Evolutionary conservation across 306 rosid genomes (phyloP).

Genomic region (Rosa rugosa): DNA sequence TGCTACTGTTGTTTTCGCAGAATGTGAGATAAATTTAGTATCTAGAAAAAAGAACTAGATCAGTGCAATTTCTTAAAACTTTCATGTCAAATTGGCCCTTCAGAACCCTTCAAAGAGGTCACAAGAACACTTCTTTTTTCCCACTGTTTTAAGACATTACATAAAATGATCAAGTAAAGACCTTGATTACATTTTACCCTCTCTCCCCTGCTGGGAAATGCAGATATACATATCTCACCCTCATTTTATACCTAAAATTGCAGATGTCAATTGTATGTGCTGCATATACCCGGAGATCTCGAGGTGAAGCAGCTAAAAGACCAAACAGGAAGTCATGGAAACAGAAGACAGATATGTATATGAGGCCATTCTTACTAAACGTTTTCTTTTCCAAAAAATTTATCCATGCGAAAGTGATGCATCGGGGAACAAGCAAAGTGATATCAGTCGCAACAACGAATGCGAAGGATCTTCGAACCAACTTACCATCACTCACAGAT

Average conservation of each 20-base stretch:
- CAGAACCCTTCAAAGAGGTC: neutral
- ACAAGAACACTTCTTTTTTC: neutral
- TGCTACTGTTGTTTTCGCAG: neutral
- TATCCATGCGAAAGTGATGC: constrained; percentile 76
- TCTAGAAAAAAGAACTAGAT: neutral
- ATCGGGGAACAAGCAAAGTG: constrained; percentile 85
- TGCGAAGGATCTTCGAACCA: constrained; percentile 64
- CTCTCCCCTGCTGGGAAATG: neutral
- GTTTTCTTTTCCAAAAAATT: constrained; percentile 79
- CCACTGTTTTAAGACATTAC: neutral
- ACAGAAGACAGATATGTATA: constrained; percentile 81
- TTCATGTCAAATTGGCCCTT: neutral
- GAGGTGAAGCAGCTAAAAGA: constrained; percentile 69
- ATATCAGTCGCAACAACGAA: constrained; percentile 89
- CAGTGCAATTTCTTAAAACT: neutral
- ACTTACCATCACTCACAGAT: constrained; percentile 68
- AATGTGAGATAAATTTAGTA: neutral
- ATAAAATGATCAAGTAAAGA: neutral
- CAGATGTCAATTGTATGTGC: constrained; percentile 52
- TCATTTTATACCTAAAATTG: neutral
- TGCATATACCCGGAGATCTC: constrained; percentile 87
- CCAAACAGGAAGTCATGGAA: constrained; percentile 81
- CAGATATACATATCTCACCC: neutral
- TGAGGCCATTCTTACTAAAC: constrained; percentile 78
- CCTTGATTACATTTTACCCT: neutral